A percentile compares a stretch with the other conserved stretches of the same genome.
Evolutionary conservation across 2,329 filamentous ascomycete species (phyloP).

Genomic region (Arachnopeziza araneosa): DNA sequence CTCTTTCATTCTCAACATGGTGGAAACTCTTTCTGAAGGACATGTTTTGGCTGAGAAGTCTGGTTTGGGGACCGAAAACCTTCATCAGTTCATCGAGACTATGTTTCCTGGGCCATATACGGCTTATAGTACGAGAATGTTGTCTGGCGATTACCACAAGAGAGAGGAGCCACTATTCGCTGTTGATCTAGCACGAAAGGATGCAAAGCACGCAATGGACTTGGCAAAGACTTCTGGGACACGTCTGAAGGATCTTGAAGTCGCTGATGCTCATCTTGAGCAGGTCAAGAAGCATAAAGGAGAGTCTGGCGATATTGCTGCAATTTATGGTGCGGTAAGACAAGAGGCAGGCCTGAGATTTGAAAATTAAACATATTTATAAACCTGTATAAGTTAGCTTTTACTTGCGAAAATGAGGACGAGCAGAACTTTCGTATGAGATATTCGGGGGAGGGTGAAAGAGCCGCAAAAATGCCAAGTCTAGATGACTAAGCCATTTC

Average conservation of each 20-base stretch:
- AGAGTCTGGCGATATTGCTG: constrained; percentile 70
- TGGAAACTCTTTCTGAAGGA: constrained; percentile 70
- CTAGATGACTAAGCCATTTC: neutral
- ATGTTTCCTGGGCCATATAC: constrained; percentile 73
- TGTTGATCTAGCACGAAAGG: constrained; percentile 78
- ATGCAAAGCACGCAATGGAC: constrained; percentile 66
- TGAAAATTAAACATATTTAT: constrained; percentile 48
- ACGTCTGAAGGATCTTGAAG: constrained; percentile 58
- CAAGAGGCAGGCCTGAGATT: constrained; percentile 69
- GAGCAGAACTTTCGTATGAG: neutral
- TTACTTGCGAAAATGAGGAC: constrained; percentile 1
- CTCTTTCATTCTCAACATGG: constrained; percentile 72
- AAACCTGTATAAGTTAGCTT: neutral
- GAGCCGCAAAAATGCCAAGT: neutral
- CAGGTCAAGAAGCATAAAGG: constrained; percentile 65
- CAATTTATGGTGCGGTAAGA: constrained; percentile 75
- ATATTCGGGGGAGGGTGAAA: neutral
- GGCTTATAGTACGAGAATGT: constrained; percentile 70
- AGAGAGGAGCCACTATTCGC: constrained; percentile 75
- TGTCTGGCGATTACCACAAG: constrained; percentile 69
- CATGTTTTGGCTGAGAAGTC: constrained; percentile 75
- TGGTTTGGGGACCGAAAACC: constrained; percentile 63
- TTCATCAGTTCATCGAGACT: constrained; percentile 65
- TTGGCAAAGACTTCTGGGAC: constrained; percentile 60
- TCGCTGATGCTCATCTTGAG: constrained; percentile 63